phyloP scores from a whole-genome alignment of 495 filamentous ascomycete genomes.

The Penicillium mononematosum region DNA sequence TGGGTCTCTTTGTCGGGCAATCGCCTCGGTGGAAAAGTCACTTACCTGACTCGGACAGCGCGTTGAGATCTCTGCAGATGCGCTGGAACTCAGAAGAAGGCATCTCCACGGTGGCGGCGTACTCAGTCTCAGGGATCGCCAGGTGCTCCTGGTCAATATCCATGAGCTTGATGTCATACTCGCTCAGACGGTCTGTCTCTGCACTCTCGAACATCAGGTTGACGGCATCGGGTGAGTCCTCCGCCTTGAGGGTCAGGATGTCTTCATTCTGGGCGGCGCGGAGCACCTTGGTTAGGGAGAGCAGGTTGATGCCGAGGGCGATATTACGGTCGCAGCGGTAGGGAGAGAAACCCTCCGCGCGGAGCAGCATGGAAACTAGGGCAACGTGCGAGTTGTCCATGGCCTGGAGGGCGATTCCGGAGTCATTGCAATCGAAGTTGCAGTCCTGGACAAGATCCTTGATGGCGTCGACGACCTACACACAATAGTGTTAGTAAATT shows the following conservation, averaged over 20 bases:
- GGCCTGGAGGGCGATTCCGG: conserved; percentile 94
- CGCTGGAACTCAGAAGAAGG: conserved; percentile 88
- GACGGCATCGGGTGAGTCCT: conserved; percentile 91
- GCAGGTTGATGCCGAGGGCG: conserved; percentile 94
- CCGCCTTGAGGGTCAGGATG: conserved; percentile 92
- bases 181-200: conserved; percentile 85
- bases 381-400: conserved; percentile 99
- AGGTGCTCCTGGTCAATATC: conserved; percentile 99
- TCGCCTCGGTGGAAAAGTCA: not conserved
- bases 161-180: conserved; percentile 99
- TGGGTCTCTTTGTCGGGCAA: not conserved
- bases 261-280: conserved; percentile 93
- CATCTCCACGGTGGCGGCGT: conserved; percentile 88
- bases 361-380: conserved; percentile 97
- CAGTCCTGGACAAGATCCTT: conserved; percentile 99
- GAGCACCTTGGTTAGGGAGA: conserved; percentile 94
- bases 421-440: conserved; percentile 99
- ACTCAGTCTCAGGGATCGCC: conserved; percentile 98
- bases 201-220: conserved; percentile 95
- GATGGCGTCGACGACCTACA: conserved; percentile 94
- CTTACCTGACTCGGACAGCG: conserved; percentile 90
- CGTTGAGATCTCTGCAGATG: conserved; percentile 88
- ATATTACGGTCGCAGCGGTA: conserved; percentile 99
- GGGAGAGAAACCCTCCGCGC: conserved; percentile 90
- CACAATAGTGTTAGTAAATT: conserved; percentile 9